Conservation (phyloP, 441 rosid genomes). For the Iberis amara region DNA sequence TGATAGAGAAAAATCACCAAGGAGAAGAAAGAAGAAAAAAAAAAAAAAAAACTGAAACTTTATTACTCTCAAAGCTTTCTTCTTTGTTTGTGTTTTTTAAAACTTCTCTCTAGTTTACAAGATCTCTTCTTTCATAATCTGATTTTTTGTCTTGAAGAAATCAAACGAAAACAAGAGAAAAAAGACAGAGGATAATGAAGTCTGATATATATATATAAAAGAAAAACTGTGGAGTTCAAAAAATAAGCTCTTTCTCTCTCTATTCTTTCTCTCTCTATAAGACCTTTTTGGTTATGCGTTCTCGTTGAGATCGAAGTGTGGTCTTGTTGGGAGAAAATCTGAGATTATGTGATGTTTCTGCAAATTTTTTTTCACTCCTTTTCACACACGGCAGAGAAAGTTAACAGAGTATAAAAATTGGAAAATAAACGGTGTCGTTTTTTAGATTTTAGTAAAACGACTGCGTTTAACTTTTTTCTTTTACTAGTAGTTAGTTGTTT, state of each 20-base stretch:
- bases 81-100: no score
- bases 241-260: background rate
- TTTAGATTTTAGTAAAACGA: slow-evolving; percentile 5
- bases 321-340: slow-evolving; percentile 30
- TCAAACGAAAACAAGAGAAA: slow-evolving; percentile 16
- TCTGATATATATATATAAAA: background rate
- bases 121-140: slow-evolving; percentile 9
- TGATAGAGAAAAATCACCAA: no score
- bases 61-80: slow-evolving; percentile 14
- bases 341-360: slow-evolving; percentile 18
- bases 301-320: slow-evolving; percentile 32
- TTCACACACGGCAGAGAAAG: slow-evolving; percentile 26
- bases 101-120: no score
- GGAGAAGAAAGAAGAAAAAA: no score
- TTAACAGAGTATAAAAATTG: slow-evolving; percentile 6
- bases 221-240: no score
- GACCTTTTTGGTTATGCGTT: slow-evolving; percentile 8
- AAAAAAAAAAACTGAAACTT: slow-evolving; percentile 16
- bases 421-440: slow-evolving; percentile 18
- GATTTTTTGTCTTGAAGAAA: slow-evolving; percentile 24
- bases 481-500: slow-evolving; percentile 8
- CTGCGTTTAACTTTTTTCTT: slow-evolving; percentile 8
- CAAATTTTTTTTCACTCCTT: slow-evolving; percentile 23
- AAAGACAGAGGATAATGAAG: slow-evolving; percentile 24
- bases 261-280: background rate